Conservation (phyloP, 1,139 yeast species). For the Lizanozyma gosingica region DNA sequence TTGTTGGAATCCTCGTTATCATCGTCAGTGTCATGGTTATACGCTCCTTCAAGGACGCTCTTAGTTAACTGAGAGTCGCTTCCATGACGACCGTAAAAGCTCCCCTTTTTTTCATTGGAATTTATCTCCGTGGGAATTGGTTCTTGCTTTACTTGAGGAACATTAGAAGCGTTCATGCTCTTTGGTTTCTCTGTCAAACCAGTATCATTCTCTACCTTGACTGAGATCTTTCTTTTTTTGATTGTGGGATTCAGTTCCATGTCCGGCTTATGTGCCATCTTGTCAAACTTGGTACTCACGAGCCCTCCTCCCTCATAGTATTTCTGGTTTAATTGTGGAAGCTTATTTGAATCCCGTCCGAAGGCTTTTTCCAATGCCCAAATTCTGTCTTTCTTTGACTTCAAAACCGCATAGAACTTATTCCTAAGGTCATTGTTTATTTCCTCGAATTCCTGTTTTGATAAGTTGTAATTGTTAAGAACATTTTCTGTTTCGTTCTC, state of each 20-base stretch:
- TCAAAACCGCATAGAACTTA: conserved; percentile 28
- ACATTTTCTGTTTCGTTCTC: conserved; percentile 1
- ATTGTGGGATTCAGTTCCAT: too few species aligned
- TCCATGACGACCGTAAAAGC: background rate
- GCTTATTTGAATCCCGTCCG: background rate
- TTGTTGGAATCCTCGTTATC: too few species aligned
- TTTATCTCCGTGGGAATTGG: too few species aligned
- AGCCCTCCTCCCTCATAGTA: background rate
- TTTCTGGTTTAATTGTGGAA: background rate
- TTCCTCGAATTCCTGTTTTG: background rate
- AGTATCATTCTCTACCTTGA: too few species aligned
- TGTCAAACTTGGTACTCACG: background rate
- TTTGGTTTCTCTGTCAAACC: too few species aligned
- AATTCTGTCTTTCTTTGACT: conserved; percentile 28
- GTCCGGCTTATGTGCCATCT: too few species aligned
- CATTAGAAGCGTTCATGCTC: too few species aligned
- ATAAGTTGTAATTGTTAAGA: background rate
- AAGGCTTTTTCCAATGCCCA: conserved; percentile 16
- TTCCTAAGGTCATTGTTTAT: conserved; percentile 26
- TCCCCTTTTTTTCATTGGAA: background rate
- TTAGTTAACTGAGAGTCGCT: background rate
- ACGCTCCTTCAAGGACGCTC: background rate
- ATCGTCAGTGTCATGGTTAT: background rate
- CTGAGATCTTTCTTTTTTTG: too few species aligned
- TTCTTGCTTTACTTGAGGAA: too few species aligned